Percentiles rank a stretch among this genome's conserved stretches.
Conservation (phyloP, 352 stramenopile species). For the Thalassiosira allenii region DNA sequence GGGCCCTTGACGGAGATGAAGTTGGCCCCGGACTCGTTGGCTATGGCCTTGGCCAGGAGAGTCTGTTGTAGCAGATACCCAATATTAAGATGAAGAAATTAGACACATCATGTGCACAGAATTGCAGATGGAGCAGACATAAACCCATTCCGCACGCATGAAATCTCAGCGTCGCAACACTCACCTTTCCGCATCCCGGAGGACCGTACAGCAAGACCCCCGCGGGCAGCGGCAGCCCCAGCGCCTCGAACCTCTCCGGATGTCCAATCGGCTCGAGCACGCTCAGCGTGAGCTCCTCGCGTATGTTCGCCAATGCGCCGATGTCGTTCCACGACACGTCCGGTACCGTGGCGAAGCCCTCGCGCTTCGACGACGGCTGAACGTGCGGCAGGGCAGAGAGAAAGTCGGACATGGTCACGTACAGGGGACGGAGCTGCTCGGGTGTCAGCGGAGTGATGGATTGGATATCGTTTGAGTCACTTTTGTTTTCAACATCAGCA, state of each 20-base stretch:
- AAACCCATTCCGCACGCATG: no score
- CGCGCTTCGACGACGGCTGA: conserved; percentile 97
- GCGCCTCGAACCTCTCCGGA: conserved; percentile 91
- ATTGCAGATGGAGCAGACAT: background rate
- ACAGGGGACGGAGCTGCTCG: conserved; percentile 91
- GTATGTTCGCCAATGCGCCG: conserved; percentile 88
- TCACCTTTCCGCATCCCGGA: conserved; percentile 93
- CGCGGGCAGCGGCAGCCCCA: conserved; percentile 96
- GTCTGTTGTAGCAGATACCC: conserved; percentile 85
- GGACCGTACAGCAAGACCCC: conserved; percentile 98
- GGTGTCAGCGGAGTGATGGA: conserved; percentile 87
- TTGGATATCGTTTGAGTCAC: conserved; percentile 51
- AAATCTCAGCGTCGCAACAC: no score
- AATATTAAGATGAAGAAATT: background rate
- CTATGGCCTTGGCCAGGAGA: conserved; percentile 98
- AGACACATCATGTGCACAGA: background rate
- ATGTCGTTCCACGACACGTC: conserved; percentile 99
- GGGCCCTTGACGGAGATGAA: conserved; percentile 99
- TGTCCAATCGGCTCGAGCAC: conserved; percentile 98
- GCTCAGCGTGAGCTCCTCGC: conserved; percentile 95
- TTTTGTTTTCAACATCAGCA: background rate
- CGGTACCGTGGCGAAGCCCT: conserved; percentile 98
- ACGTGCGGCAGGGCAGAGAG: conserved; percentile 94
- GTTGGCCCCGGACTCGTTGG: conserved; percentile 97
- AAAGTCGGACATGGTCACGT: conserved; percentile 98